Conservation (phyloP, 2,329 filamentous ascomycete genomes). For the Exophiala oligosperma region DNA sequence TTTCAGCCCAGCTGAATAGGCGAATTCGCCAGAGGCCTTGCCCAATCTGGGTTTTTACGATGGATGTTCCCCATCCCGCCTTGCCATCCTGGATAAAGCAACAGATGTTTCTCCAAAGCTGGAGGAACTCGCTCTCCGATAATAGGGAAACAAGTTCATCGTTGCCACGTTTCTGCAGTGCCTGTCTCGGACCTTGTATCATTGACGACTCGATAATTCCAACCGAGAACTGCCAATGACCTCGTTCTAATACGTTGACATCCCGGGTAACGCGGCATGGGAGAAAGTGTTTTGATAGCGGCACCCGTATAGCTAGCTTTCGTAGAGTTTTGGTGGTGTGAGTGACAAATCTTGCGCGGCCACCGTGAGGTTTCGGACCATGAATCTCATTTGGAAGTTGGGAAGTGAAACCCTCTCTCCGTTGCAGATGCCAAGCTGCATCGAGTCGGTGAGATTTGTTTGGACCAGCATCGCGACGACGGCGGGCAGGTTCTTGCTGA, state of each 20-base stretch:
- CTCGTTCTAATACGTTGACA: constrained; percentile 66
- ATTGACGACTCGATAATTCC: constrained; percentile 47
- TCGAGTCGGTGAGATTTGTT: not conserved
- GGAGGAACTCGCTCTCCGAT: constrained; percentile 37
- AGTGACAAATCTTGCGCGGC: constrained; percentile 34
- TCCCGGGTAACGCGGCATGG: constrained; percentile 52
- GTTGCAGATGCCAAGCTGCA: not conserved
- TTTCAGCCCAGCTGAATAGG: constrained; percentile 76
- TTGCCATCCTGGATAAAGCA: constrained; percentile 41
- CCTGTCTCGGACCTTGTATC: not conserved
- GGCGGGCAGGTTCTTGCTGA: not conserved
- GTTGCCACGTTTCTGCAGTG: constrained; percentile 40
- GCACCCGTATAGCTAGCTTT: constrained; percentile 55
- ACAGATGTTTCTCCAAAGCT: constrained; percentile 44
- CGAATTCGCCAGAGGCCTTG: constrained; percentile 46
- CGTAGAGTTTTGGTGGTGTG: constrained; percentile 59
- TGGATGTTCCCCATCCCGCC: constrained; percentile 49
- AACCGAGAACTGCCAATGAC: constrained; percentile 70
- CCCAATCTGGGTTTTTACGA: constrained; percentile 34
- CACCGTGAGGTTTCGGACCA: constrained; percentile 10
- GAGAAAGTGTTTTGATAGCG: constrained; percentile 55
- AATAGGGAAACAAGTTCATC: constrained; percentile 20
- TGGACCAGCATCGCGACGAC: not conserved
- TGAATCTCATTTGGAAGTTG: constrained; percentile 10
- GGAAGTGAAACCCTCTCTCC: not conserved